phyloP scores from a whole-genome alignment of 1,284 basidiomycete genomes.

The Ustilago bromivora region DNA sequence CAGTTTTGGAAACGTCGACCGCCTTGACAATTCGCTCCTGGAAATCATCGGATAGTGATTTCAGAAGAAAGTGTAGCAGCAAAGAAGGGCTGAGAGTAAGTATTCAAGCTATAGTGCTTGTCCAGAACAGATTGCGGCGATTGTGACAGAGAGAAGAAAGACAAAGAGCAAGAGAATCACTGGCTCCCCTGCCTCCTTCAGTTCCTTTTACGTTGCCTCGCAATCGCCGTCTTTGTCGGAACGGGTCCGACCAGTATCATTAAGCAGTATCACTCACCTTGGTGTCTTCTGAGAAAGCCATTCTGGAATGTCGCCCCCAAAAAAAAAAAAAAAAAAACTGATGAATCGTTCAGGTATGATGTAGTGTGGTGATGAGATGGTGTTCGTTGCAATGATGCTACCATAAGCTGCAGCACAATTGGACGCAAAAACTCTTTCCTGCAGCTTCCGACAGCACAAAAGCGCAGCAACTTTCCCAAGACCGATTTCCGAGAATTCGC shows the following conservation, averaged over 20 bases:
- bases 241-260: neutral
- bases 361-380: neutral
- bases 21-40: conserved; percentile 66
- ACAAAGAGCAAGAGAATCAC: neutral
- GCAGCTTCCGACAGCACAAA: conserved; percentile 6
- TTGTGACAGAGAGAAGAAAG: neutral
- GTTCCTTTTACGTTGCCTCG: neutral
- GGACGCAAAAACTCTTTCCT: conserved; percentile 9
- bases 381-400: neutral
- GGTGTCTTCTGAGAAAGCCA: conserved; percentile 66
- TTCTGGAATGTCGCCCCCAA: conserved; percentile 20
- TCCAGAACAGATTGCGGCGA: neutral
- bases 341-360: conserved; percentile 2
- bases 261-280: conserved; percentile 48
- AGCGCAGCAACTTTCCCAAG: neutral
- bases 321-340: neutral
- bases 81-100: neutral
- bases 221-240: neutral
- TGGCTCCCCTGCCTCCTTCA: neutral
- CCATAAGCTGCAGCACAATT: neutral
- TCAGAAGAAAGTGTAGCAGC: neutral
- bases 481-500: conserved; percentile 31
- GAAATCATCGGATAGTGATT: neutral
- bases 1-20: conserved; percentile 64
- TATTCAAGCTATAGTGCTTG: neutral